Evolutionary conservation across 108 stramenopile species (phyloP).

Genomic region (Skeletonema grethae): DNA sequence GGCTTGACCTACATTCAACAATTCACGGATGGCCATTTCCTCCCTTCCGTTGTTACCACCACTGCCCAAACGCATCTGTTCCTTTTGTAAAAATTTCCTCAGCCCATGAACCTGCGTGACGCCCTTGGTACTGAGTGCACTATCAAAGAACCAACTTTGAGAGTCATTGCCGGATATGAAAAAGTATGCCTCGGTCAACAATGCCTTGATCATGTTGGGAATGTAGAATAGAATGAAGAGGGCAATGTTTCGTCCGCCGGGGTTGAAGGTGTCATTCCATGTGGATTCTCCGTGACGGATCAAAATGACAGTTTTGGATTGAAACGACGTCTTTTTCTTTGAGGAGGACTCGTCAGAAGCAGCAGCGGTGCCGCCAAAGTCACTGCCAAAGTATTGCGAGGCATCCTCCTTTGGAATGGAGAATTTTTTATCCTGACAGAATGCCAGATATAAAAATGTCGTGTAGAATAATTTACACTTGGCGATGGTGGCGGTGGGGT

Average conservation of each 20-base stretch:
- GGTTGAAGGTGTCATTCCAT: slow-evolving; percentile 93
- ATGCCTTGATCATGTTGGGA: slow-evolving; percentile 67
- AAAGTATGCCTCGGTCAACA: slow-evolving; percentile 68
- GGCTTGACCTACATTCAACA: slow-evolving; percentile 23
- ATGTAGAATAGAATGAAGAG: slow-evolving; percentile 71
- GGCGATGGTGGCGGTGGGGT: slow-evolving; percentile 60
- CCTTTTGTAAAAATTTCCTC: slow-evolving; percentile 57
- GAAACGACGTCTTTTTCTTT: slow-evolving; percentile 4
- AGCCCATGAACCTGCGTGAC: slow-evolving; percentile 62
- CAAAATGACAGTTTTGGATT: slow-evolving; percentile 78
- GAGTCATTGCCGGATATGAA: slow-evolving; percentile 65
- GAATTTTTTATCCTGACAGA: slow-evolving; percentile 82
- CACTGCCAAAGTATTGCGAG: slow-evolving; percentile 50
- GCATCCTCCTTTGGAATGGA: slow-evolving; percentile 63
- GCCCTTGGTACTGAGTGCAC: slow-evolving; percentile 73
- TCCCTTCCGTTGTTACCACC: slow-evolving; percentile 39
- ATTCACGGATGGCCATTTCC: slow-evolving; percentile 22
- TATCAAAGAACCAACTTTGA: slow-evolving; percentile 87
- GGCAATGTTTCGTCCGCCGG: slow-evolving; percentile 70
- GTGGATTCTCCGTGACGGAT: slow-evolving; percentile 87
- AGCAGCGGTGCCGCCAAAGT: slow-evolving; percentile 30
- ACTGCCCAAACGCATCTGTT: slow-evolving; percentile 29
- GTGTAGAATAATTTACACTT: slow-evolving; percentile 62
- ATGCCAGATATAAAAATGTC: slow-evolving; percentile 60
- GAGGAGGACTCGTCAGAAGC: background rate